Conservation (phyloP, 2,329 filamentous ascomycete species). For the Orbilia javanica region DNA sequence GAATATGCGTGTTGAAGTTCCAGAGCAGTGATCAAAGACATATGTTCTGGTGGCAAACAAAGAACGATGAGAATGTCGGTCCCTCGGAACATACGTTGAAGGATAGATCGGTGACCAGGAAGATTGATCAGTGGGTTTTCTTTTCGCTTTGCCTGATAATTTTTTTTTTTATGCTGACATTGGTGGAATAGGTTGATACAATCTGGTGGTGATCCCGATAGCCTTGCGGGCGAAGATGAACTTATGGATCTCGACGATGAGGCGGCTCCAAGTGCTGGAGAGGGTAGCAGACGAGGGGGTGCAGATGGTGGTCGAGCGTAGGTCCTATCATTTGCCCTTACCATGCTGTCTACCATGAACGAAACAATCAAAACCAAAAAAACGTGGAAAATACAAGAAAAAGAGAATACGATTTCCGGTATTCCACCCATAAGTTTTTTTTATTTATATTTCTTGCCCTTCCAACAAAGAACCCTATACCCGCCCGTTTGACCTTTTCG, state of each 20-base stretch:
- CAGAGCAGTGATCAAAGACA: constrained; percentile 89
- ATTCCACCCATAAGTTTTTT: constrained; percentile 38
- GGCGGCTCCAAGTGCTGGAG: constrained; percentile 79
- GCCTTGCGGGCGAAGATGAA: constrained; percentile 84
- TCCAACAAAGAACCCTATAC: not conserved
- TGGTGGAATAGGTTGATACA: constrained; percentile 69
- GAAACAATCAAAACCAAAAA: constrained; percentile 26
- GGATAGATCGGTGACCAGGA: constrained; percentile 34
- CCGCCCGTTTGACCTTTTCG: not conserved
- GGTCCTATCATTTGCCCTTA: constrained; percentile 72
- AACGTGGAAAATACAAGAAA: constrained; percentile 1
- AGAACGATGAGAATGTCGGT: constrained; percentile 73
- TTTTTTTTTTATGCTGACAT: not conserved
- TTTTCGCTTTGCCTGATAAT: not conserved
- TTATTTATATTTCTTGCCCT: constrained; percentile 2
- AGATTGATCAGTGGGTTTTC: constrained; percentile 50
- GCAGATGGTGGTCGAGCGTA: constrained; percentile 99
- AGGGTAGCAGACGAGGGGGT: constrained; percentile 88
- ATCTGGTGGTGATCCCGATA: constrained; percentile 87
- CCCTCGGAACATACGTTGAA: constrained; percentile 32
- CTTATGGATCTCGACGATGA: constrained; percentile 85
- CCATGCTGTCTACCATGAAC: constrained; percentile 47
- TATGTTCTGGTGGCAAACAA: constrained; percentile 96
- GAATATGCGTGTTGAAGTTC: constrained; percentile 94
- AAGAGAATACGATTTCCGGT: constrained; percentile 62